Percentiles rank a stretch among this genome's conserved stretches.
Conservation (phyloP, 2,329 filamentous ascomycete species). For the Clonostachys byssicola region DNA sequence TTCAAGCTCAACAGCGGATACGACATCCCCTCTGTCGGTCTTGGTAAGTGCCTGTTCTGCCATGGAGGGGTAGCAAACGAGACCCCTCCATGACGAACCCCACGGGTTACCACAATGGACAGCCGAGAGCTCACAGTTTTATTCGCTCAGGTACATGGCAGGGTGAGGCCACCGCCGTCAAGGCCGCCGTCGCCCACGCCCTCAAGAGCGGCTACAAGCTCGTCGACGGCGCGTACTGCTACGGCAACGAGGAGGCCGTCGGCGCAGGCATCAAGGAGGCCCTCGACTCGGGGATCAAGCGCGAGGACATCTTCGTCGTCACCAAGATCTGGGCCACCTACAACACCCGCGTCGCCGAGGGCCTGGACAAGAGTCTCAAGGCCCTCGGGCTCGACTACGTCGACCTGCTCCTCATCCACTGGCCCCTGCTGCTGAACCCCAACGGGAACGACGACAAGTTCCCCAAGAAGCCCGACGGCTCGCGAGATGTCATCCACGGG, state of each 20-base stretch:
- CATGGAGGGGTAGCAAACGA: not conserved
- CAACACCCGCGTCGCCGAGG: conserved; percentile 64
- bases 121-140: conserved; percentile 2
- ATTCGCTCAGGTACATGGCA: conserved; percentile 60
- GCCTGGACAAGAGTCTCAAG: conserved; percentile 69
- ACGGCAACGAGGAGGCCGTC: conserved; percentile 80
- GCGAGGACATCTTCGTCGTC: conserved; percentile 78
- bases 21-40: conserved; percentile 59
- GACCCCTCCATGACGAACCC: not conserved
- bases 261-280: conserved; percentile 73
- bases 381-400: conserved; percentile 75
- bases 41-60: conserved; percentile 38
- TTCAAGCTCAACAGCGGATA: conserved; percentile 63
- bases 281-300: conserved; percentile 65
- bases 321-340: conserved; percentile 85
- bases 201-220: conserved; percentile 53
- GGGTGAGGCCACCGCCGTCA: conserved; percentile 53
- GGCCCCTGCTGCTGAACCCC: conserved; percentile 78
- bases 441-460: conserved; percentile 71
- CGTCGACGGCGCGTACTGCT: conserved; percentile 72
- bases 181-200: conserved; percentile 53
- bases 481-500: conserved; percentile 64
- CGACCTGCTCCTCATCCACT: conserved; percentile 80
- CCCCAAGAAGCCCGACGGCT: conserved; percentile 70
- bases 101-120: not conserved